Evolutionary conservation across 371 early-diverging fungal species (phyloP), one percentile per base, ranked within the genome.

Genomic region (Actinomortierella ambigua): DNA sequence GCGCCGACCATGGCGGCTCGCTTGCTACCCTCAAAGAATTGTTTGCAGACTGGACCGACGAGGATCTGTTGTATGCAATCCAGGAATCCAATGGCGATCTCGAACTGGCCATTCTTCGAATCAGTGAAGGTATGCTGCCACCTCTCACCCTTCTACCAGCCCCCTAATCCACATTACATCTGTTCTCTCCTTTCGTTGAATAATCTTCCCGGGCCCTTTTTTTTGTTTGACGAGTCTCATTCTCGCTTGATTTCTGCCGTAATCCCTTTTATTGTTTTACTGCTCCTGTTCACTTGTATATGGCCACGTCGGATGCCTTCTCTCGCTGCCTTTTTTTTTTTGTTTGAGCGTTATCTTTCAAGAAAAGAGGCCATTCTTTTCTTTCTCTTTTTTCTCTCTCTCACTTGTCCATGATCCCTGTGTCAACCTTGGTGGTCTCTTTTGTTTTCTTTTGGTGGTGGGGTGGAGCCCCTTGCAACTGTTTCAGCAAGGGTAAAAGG

Each of bases 11-110:
- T 81, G 79, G 79, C 51, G 66, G 64, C 58, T 81, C 90, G 64
- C 82, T 96, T 58, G 67, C 82, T 46, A 84, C 86, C 47, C 86
- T 95, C 54, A 86, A 85, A 76, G 93, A 92, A 64, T 75, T 97
- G 75, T 95, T 95, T 73, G 79, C 88, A 59, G 89, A 90, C 58
- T 97, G 96, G 96, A 79, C 93, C 61, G 95, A 96, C 71, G 90
- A 87, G 59, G 96, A 96, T 80, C 86, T 97, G 59, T 75, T 94
- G 55, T 89, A 86, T 56, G 88, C 88, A 26, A 76, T 97, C 63
- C 86, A 92, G 77, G 98, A 97, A 57, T 89, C 90, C 28, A 78
- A 88, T 51, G 96, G 96, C 29, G 95, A 95, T 70, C 79, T 96
- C 34, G 92, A 94, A 50, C 65, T 85, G 39, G 88, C 95, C 55